Base-by-base conservation (phyloP, 305 asterid species). In the Fraxinus floribunda region DNA sequence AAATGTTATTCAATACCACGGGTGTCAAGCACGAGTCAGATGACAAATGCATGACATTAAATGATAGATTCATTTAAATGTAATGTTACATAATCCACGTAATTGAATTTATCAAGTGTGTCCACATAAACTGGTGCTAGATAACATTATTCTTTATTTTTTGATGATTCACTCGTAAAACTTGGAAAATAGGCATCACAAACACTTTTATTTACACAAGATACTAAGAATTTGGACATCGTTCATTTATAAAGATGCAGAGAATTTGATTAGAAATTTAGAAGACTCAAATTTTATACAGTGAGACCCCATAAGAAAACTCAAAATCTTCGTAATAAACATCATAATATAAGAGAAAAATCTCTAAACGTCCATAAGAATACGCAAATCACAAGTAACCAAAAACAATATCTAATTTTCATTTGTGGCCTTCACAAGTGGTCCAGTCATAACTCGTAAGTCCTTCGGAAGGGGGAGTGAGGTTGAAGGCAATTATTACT, bases 401-500 rank as follows among this genome's bases (percentile, higher is more conserved):
- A 60, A 60, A 57, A 60, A 20, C 26, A 60, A 60, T 20, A 7
- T 18, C 29, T n/a, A 60, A 60, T 60, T 60, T n/a, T 57, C 26
- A 2, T 57, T 57, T n/a, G 26, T 57, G 26, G 57, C 6, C 16
- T 3, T 5, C 57, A 11, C 18, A 46, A 52, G 62, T 16, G 22
- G 7, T 52, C 22, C 62, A 4, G 62, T 52, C 62, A 5, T 5
- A 16, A 52, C 62, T 52, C 60, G 0, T 15, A 49, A 16, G 20
- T 49, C 62, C 22, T 49, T 52, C 4, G 13, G 70, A 26, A 20
- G 13, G 30, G 15, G 70, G 57, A 0, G 1, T 60, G 70, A 18
- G 30, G 30, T 24, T 2, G 30, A 2, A 66, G 74, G 74, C 36
- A 3, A 39, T 10, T 15, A 36, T 16, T n/a, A 83, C 88, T 89